These are phyloP conservation scores for Leccinum rimulosum DNA, from an alignment of 768 basidiomycete species.

Conservation along the genomic window DNA sequence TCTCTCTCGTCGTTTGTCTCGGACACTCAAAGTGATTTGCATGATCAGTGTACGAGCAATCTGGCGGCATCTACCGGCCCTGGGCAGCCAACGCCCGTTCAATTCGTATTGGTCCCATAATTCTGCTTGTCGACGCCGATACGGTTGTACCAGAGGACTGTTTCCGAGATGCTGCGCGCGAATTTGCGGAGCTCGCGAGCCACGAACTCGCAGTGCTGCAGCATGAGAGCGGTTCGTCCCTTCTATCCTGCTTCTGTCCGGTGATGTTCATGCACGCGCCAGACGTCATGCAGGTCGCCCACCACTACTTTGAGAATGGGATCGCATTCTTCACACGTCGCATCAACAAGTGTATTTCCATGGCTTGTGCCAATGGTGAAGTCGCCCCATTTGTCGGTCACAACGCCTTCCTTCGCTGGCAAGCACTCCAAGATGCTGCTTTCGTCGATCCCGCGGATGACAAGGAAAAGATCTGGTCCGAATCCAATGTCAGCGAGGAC, in stretches of 20 bases:
- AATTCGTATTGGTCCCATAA: constrained; percentile 71
- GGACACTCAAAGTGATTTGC: constrained; percentile 39
- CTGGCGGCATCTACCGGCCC: constrained; percentile 56
- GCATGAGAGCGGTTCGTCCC: constrained; percentile 76
- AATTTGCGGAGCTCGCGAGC: constrained; percentile 71
- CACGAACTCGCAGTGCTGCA: constrained; percentile 77
- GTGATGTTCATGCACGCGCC: constrained; percentile 6
- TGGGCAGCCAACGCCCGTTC: constrained; percentile 77
- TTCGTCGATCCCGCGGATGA: constrained; percentile 51
- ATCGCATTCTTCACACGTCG: constrained; percentile 85
- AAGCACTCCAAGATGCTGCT: constrained; percentile 82
- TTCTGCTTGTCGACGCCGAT: constrained; percentile 85
- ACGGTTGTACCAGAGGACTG: constrained; percentile 91
- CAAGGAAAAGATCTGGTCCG: constrained; percentile 75
- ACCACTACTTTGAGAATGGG: constrained; percentile 90
- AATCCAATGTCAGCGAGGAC: constrained; percentile 67
- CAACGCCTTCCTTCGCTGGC: constrained; percentile 89
- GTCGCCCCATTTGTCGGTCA: constrained; percentile 80
- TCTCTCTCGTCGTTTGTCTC: constrained; percentile 31
- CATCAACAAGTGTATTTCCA: constrained; percentile 80
- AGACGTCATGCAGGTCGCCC: constrained; percentile 89
- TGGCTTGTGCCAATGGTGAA: constrained; percentile 79
- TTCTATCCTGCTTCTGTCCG: constrained; percentile 11
- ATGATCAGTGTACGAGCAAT: constrained; percentile 48
- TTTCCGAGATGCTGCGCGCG: constrained; percentile 85